Evolutionary conservation across 73 alveolate genomes (phyloP).

Genomic region (Paramecium octaurelia): DNA sequence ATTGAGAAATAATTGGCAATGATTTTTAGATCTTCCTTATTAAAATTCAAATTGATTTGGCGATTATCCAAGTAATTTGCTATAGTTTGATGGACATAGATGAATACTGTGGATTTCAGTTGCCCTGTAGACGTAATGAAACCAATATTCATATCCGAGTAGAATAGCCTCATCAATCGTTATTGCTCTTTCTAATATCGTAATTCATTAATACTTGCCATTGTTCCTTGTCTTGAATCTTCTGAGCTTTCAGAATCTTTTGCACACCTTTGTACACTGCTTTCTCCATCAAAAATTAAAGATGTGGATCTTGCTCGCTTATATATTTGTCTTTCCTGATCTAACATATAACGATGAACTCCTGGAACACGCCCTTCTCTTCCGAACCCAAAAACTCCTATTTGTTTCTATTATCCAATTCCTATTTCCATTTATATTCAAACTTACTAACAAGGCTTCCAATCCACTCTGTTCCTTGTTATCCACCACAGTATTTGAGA

Average conservation of each 20-base stretch:
- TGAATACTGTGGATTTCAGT: background rate
- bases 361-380: background rate
- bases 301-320: conserved; percentile 6
- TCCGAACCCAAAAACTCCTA: background rate
- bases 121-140: conserved; percentile 41
- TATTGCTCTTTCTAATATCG: background rate
- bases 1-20: background rate
- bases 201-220: background rate
- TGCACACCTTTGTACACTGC: conserved; percentile 12
- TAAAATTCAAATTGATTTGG: background rate
- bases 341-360: background rate
- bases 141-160: conserved; percentile 8
- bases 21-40: background rate
- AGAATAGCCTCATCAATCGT: conserved; percentile 5
- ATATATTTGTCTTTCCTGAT: conserved; percentile 15
- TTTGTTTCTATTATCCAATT: background rate
- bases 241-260: background rate
- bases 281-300: conserved; percentile 8
- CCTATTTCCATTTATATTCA: background rate
- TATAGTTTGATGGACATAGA: background rate
- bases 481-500: background rate
- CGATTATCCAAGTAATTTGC: background rate
- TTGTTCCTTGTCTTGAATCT: conserved; percentile 6
- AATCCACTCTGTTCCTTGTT: background rate
- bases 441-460: background rate